These are phyloP conservation scores for Citeromyces hawaiiensis DNA, from an alignment of 1,139 yeast species.

Conservation along the genomic window DNA sequence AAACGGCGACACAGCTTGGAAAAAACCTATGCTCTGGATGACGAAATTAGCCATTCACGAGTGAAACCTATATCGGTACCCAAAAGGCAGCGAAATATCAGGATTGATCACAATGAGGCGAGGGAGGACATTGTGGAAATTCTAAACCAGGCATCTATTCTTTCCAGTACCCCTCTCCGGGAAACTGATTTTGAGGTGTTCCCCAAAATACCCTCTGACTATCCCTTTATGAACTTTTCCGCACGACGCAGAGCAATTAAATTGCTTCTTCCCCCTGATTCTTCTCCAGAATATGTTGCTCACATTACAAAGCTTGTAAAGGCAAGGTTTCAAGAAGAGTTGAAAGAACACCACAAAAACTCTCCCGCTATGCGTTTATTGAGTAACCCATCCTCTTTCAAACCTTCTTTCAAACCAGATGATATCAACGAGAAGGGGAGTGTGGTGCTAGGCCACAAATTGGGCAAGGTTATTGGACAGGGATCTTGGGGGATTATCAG, in stretches of 20 bases:
- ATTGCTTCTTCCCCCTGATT: slow-evolving; percentile 24
- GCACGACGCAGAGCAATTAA: slow-evolving; percentile 47
- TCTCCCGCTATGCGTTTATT: slow-evolving; percentile 11
- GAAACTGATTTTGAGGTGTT: slow-evolving; percentile 11
- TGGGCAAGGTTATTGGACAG: slow-evolving; percentile 73
- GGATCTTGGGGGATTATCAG: slow-evolving; percentile 94
- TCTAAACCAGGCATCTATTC: slow-evolving; percentile 1
- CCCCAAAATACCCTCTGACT: slow-evolving; percentile 35
- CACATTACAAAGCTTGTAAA: slow-evolving; percentile 15
- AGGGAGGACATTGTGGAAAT: background rate
- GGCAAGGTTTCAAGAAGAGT: slow-evolving; percentile 8
- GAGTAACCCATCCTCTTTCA: slow-evolving; percentile 9
- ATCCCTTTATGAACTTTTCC: slow-evolving; percentile 53
- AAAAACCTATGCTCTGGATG: background rate
- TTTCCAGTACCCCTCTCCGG: slow-evolving; percentile 11
- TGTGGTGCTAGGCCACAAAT: slow-evolving; percentile 38
- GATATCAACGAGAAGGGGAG: slow-evolving; percentile 50
- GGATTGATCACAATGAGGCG: background rate
- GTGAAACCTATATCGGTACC: slow-evolving; percentile 33
- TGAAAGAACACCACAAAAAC: slow-evolving; percentile 7
- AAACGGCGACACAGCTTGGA: slow-evolving; percentile 1
- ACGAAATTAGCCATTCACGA: slow-evolving; percentile 22
- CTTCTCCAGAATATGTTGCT: slow-evolving; percentile 11
- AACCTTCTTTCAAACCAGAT: slow-evolving; percentile 5
- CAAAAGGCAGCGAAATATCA: slow-evolving; percentile 1